Conservation (phyloP, 805 yeast genomes). For the Barnettozyma populi region DNA sequence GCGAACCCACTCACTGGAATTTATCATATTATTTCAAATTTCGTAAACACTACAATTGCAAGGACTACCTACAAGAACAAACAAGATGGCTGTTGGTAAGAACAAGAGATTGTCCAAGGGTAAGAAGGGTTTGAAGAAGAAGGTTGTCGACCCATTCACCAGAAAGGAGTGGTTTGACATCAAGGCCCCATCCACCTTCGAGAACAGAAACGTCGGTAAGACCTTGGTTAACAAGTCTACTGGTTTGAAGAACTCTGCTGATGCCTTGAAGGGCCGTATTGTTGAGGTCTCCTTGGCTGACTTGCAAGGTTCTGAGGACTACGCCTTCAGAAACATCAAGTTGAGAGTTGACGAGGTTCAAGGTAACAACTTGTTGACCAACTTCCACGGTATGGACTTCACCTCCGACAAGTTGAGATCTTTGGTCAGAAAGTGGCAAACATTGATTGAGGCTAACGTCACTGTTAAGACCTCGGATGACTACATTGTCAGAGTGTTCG, state of each 20-base stretch:
- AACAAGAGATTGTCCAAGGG: constrained; percentile 82
- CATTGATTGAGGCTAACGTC: constrained; percentile 95
- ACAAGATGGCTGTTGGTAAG: constrained; percentile 66
- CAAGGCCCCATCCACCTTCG: constrained; percentile 98
- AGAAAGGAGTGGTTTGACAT: constrained; percentile 98
- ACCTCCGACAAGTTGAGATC: constrained; percentile 97
- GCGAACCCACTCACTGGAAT: constrained; percentile 7
- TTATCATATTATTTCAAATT: constrained; percentile 5
- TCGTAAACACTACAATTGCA: background rate
- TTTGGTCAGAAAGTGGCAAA: constrained; percentile 98
- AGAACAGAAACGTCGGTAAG: constrained; percentile 98
- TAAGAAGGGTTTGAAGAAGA: constrained; percentile 98
- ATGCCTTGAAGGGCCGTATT: constrained; percentile 96
- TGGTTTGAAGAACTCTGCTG: constrained; percentile 97
- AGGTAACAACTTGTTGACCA: constrained; percentile 97
- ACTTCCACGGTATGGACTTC: constrained; percentile 99
- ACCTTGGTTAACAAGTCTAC: constrained; percentile 97
- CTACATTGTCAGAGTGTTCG: constrained; percentile 92
- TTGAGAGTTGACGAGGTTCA: constrained; percentile 98
- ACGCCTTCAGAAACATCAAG: constrained; percentile 94
- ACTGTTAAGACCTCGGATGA: constrained; percentile 98
- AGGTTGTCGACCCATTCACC: constrained; percentile 98
- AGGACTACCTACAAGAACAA: constrained; percentile 5
- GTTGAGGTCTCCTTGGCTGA: constrained; percentile 95
- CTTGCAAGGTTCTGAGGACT: constrained; percentile 98